phyloP scores from a whole-genome alignment of 2,329 filamentous ascomycete genomes.

The Didymellaceae sp. region DNA sequence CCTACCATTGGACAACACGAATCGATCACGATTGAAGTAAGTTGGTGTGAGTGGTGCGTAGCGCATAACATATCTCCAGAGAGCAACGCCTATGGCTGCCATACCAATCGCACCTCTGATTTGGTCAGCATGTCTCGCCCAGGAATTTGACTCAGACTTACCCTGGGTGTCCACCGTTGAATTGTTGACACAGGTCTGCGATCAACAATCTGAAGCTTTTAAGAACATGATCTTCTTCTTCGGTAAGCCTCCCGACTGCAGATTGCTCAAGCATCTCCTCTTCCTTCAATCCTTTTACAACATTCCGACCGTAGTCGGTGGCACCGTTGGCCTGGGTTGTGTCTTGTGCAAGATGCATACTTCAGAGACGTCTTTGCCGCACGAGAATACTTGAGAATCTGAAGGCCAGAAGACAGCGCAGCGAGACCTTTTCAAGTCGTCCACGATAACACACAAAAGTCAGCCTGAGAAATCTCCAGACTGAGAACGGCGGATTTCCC shows the following conservation, averaged over 20 bases:
- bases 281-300: slow-evolving; percentile 28
- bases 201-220: slow-evolving; percentile 68
- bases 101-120: slow-evolving; percentile 64
- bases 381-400: background rate
- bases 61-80: slow-evolving; percentile 68
- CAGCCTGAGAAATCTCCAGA: background rate
- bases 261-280: slow-evolving; percentile 32
- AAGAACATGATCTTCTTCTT: slow-evolving; percentile 59
- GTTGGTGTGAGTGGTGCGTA: slow-evolving; percentile 62
- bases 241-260: slow-evolving; percentile 27
- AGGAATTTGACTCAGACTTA: slow-evolving; percentile 42
- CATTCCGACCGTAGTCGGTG: slow-evolving; percentile 35
- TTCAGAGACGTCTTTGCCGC: background rate
- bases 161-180: slow-evolving; percentile 73
- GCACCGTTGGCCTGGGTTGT: slow-evolving; percentile 18
- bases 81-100: slow-evolving; percentile 65
- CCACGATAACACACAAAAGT: background rate
- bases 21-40: slow-evolving; percentile 68
- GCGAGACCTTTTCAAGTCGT: slow-evolving; percentile 8
- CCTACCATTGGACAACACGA: slow-evolving; percentile 65
- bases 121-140: slow-evolving; percentile 5
- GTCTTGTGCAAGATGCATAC: slow-evolving; percentile 28
- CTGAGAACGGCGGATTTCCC: slow-evolving; percentile 5
- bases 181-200: slow-evolving; percentile 73
- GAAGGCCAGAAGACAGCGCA: background rate